Percentiles rank a stretch among this genome's conserved stretches.
These are phyloP conservation scores for Podaxis sp. DNA, from an alignment of 768 basidiomycete species.

Conservation along the genomic window DNA sequence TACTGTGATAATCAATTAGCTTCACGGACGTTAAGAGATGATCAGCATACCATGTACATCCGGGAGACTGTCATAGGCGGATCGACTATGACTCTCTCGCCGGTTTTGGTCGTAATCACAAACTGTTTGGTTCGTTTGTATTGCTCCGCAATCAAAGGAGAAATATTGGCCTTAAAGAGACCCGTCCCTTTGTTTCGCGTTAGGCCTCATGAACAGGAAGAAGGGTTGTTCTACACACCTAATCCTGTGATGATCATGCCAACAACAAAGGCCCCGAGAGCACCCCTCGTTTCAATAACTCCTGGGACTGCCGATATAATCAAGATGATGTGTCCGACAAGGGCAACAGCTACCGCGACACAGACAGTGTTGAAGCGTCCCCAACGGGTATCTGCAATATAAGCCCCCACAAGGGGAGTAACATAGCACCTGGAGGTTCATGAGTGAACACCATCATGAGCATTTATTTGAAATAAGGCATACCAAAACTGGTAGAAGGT, in stretches of 20 bases:
- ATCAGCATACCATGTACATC: constrained; percentile 62
- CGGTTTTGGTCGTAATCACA: constrained; percentile 44
- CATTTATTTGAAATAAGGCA: neutral
- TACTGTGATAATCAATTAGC: constrained; percentile 32
- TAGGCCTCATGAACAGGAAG: neutral
- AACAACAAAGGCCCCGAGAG: constrained; percentile 51
- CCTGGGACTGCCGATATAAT: constrained; percentile 63
- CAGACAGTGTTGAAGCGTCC: constrained; percentile 71
- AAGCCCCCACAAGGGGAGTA: constrained; percentile 62
- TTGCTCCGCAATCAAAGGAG: constrained; percentile 78
- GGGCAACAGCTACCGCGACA: constrained; percentile 51
- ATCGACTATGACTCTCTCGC: constrained; percentile 76
- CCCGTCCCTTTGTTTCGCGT: constrained; percentile 48
- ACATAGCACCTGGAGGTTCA: constrained; percentile 46
- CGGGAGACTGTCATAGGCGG: constrained; percentile 64
- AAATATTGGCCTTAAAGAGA: constrained; percentile 75
- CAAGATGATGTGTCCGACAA: constrained; percentile 65
- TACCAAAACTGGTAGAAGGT: constrained; percentile 75
- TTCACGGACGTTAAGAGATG: neutral
- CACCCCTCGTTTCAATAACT: constrained; percentile 54
- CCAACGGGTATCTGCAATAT: constrained; percentile 62
- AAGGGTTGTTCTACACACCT: constrained; percentile 22
- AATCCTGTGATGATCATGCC: constrained; percentile 62
- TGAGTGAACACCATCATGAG: constrained; percentile 6
- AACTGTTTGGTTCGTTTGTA: constrained; percentile 56